Base-by-base conservation (phyloP, 2,329 filamentous ascomycete genomes). In the Stagonosporopsis chrysanthemi region DNA sequence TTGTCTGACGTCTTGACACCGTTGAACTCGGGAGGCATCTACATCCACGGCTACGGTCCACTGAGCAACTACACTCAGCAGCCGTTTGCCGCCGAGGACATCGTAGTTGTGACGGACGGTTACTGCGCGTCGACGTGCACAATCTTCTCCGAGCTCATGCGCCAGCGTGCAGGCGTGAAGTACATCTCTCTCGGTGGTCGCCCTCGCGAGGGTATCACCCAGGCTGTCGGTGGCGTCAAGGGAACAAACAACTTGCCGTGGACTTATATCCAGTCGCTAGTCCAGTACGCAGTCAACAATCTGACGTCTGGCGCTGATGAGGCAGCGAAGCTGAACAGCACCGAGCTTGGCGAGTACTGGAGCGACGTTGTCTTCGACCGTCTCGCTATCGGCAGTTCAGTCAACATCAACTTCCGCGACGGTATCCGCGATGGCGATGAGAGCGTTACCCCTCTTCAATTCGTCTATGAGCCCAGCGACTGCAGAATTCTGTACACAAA, bases 401-500 rank as follows among this genome's bases (percentile, higher is more conserved):
- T 70, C 52, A 74, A 74, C 54, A 61, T 77, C 63, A 77, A 77
- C 46, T 76, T 76, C 67, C 70, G 73, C 33, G 74, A 77, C 55
- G 74, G 79, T 39, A 79, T 81, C 53, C 76, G 78, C 46, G 74
- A 78, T 6, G 77, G 75, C 26, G 80, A 81, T 29, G 65, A 70
- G 46, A 61, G 53, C 3, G 65, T 79, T 19, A 75, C 78, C 0
- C 82, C 86, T n/a, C 68, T 83, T 12, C 87, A 90, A 52, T 89
- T 88, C 66, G 75, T 83, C 3, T 86, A 86, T 60, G 83, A 88
- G 66, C 78, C 84, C 1, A 82, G 87, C 0, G 84, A 89, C 64
- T 89, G 87, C 67, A 79, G 85, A 3, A 75, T 88, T 23, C 85
- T 84, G 64, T 88, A 84, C 61, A 89, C 87, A 0, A 73, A 80